Base-by-base conservation (phyloP, 2,329 filamentous ascomycete species). In the Fusarium armeniacum region DNA sequence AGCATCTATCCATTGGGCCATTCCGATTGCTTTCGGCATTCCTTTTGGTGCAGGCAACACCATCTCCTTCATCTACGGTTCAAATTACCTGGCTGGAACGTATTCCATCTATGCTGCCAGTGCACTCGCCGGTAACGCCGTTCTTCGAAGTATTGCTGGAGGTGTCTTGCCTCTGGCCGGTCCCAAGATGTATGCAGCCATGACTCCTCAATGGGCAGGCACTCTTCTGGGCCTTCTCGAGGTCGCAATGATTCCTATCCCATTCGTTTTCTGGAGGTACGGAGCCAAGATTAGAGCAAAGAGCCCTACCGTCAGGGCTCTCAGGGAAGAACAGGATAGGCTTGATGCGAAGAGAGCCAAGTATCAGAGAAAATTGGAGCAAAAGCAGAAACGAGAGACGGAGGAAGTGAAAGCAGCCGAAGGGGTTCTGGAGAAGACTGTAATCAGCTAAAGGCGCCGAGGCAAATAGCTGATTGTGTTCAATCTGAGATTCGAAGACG, bases 21-120 rank as follows among this genome's bases (percentile, higher is more conserved):
- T 89, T 22, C 91, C 93, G 2, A 90, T 97, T 50, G 82, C 92
- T 0, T 93, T 93, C 2, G 93, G 93, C 1, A 86, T 97, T 8
- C 91, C 91, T 0, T 97, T 96, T 72, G 93, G 93, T 12, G 84
- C 87, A 0, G 93, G 93, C 0, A 96, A 95, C 73, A 90, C 87
- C 11, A 85, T 89, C 4, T 89, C 92, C 38, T 97, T 97, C 81
- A 94, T 97, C 75, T 96, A 97, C 75, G 88, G 90, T 0, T 88
- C 86, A 8, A 96, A 93, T 73, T 97, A 97, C 76, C 82, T 97
- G 5, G 92, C 93, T 0, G 86, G 91, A 49, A 88, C 89, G 9
- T 97, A 97, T 72, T 90, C 90, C 6, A 91, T 96, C 71, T 97
- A 94, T 76, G 90, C 93, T 2, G 93, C 93, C 1, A 92, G 89